Percentiles rank a stretch among this genome's conserved stretches.
phyloP scores from a whole-genome alignment of 768 basidiomycete species.

The Boletus huronensis region DNA sequence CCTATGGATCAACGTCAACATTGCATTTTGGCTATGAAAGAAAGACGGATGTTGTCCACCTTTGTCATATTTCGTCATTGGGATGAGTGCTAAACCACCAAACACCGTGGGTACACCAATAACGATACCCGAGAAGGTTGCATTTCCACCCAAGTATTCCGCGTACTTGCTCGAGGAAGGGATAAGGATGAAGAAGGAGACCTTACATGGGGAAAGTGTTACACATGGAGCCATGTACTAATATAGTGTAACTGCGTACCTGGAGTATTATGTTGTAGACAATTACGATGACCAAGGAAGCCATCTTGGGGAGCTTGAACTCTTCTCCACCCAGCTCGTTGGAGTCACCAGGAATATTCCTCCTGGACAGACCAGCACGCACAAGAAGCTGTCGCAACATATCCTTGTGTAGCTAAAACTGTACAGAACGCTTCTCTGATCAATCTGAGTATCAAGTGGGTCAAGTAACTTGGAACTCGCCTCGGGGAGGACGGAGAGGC shows the following conservation, averaged over 20 bases:
- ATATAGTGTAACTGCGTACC: constrained; percentile 27
- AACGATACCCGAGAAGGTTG: constrained; percentile 66
- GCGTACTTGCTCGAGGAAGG: constrained; percentile 65
- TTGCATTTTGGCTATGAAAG: background rate
- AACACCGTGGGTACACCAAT: constrained; percentile 66
- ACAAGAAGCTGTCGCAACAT: constrained; percentile 10
- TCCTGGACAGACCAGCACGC: background rate
- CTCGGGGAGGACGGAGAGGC: background rate
- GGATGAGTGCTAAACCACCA: constrained; percentile 55
- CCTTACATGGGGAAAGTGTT: constrained; percentile 31
- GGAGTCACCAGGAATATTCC: constrained; percentile 9
- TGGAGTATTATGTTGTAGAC: constrained; percentile 43
- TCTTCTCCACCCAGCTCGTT: constrained; percentile 29
- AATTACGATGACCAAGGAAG: constrained; percentile 46
- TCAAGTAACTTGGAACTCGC: background rate
- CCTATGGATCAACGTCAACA: constrained; percentile 35
- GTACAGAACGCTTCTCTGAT: background rate
- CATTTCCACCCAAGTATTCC: constrained; percentile 56
- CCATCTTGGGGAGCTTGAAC: constrained; percentile 45
- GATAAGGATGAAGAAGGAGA: constrained; percentile 67
- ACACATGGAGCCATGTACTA: background rate
- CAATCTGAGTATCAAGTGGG: background rate
- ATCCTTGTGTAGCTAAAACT: background rate
- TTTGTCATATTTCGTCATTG: constrained; percentile 52
- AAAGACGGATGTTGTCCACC: constrained; percentile 34